Percentiles rank a stretch among this genome's conserved stretches.
Evolutionary conservation across 192 early-diverging fungal genomes (phyloP).

Genomic region (Coemansia aciculifera): DNA sequence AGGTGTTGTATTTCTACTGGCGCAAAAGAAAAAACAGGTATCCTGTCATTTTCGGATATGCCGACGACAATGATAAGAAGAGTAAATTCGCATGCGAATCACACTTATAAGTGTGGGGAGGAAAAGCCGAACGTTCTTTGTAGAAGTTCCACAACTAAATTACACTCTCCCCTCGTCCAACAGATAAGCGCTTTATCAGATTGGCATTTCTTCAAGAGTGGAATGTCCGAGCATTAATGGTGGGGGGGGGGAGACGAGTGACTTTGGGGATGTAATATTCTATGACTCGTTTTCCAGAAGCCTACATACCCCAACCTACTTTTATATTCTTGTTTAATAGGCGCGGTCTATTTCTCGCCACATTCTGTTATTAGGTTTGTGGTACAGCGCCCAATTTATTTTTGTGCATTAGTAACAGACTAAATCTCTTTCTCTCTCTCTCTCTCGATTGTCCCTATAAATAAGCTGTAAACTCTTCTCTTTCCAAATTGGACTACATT

Average conservation of each 20-base stretch:
- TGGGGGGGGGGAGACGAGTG: neutral
- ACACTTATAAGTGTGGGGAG: neutral
- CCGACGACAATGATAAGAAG: too few species aligned
- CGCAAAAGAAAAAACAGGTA: neutral
- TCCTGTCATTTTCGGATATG: neutral
- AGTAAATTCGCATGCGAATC: neutral
- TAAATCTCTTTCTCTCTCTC: too few species aligned
- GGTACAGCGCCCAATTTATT: neutral
- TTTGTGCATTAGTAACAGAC: too few species aligned
- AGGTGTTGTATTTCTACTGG: neutral
- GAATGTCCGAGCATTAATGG: neutral
- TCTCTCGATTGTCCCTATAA: neutral
- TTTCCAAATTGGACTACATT: neutral
- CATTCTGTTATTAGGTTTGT: neutral
- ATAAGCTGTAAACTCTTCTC: neutral
- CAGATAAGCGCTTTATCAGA: constrained; percentile 12
- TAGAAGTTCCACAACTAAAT: neutral
- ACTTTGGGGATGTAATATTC: neutral
- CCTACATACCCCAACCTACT: neutral
- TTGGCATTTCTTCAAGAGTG: neutral
- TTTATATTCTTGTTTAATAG: neutral
- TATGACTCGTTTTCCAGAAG: neutral
- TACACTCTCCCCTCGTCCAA: constrained; percentile 1
- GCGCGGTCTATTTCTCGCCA: neutral
- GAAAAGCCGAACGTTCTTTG: neutral